A percentile compares a stretch with the other conserved stretches of the same genome.
Evolutionary conservation across 2,329 filamentous ascomycete genomes (phyloP).

Genomic region (Alternaria triticimaculans): DNA sequence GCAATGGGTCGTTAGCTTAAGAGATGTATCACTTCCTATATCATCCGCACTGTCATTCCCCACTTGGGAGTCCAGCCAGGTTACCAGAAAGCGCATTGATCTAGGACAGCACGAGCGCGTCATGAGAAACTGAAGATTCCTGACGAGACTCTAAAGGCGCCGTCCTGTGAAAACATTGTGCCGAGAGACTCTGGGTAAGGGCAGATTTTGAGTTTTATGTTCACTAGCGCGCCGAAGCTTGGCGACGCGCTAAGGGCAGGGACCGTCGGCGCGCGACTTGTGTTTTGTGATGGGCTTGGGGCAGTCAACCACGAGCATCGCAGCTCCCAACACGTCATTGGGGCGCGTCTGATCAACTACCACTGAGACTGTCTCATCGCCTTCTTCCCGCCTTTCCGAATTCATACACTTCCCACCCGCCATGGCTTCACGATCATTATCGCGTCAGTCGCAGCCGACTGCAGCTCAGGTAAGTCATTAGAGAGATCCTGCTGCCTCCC

Average conservation of each 20-base stretch:
- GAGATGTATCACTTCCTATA: conserved; percentile 51
- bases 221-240: conserved; percentile 23
- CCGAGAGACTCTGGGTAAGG: background rate
- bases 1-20: background rate
- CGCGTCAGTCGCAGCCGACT: conserved; percentile 34
- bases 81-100: conserved; percentile 67
- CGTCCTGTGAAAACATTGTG: conserved; percentile 71
- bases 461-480: conserved; percentile 31
- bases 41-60: conserved; percentile 51
- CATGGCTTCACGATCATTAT: conserved; percentile 38
- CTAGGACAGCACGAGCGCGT: conserved; percentile 99
- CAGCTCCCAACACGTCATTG: conserved; percentile 1
- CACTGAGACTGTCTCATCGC: background rate
- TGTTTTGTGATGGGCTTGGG: conserved; percentile 35
- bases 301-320: conserved; percentile 11
- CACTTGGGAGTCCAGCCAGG: conserved; percentile 57
- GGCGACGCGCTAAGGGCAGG: conserved; percentile 18
- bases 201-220: conserved; percentile 25
- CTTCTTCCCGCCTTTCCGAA: background rate
- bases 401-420: background rate
- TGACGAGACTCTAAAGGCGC: conserved; percentile 99
- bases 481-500: conserved; percentile 2
- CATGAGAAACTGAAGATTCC: conserved; percentile 91
- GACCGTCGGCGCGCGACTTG: conserved; percentile 20
- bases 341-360: background rate